phyloP scores from a whole-genome alignment of 2,329 filamentous ascomycete species.

The Aspergillus fischeri region DNA sequence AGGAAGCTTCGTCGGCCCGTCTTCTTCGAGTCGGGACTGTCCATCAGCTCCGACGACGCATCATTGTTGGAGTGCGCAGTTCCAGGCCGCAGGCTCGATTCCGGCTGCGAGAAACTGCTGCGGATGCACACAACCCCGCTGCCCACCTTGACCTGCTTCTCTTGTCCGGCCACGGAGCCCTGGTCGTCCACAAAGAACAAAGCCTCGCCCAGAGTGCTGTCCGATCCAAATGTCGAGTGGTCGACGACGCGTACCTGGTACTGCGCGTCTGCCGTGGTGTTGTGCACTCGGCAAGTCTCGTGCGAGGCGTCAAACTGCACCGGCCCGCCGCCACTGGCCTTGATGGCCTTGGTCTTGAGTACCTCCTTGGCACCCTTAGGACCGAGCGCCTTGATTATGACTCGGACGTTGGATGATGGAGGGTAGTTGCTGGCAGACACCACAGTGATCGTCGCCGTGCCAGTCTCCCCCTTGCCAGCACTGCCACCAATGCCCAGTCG shows the following conservation, averaged over 20 bases:
- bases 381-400: conserved; percentile 64
- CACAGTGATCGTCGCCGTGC: conserved; percentile 75
- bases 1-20: conserved; percentile 44
- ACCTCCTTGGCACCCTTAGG: conserved; percentile 70
- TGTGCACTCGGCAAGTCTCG: conserved; percentile 73
- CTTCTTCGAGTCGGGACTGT: conserved; percentile 41
- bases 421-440: conserved; percentile 76
- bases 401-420: conserved; percentile 70
- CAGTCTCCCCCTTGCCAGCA: conserved; percentile 56
- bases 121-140: conserved; percentile 67
- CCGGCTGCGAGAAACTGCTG: conserved; percentile 63
- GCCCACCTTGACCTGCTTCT: conserved; percentile 73
- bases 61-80: conserved; percentile 33
- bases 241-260: conserved; percentile 85
- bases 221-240: conserved; percentile 77
- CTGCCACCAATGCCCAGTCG: conserved; percentile 47
- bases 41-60: conserved; percentile 24
- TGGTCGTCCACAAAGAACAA: conserved; percentile 90
- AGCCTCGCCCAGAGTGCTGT: conserved; percentile 78
- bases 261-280: conserved; percentile 69
- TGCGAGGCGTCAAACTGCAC: conserved; percentile 61
- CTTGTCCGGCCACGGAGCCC: conserved; percentile 56
- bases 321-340: conserved; percentile 62
- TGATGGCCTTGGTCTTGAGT: conserved; percentile 89
- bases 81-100: conserved; percentile 35